Evolutionary conservation across 768 basidiomycete species (phyloP), one percentile per base, ranked within the genome.

Genomic region (Udeniomyces megalosporus): DNA sequence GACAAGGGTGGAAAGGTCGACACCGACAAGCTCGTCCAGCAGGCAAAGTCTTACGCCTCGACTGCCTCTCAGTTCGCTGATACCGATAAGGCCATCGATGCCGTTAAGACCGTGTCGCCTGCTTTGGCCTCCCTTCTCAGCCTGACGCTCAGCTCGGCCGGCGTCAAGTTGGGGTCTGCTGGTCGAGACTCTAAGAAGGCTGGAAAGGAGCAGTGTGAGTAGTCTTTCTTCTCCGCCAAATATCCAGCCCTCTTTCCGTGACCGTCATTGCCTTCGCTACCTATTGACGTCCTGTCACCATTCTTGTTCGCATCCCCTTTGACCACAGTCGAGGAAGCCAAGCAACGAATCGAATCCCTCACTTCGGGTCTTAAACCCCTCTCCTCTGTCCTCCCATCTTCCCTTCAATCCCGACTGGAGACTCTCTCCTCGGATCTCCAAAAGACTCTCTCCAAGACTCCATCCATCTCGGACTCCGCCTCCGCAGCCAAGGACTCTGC

Each of bases 1-100:
- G 34, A 65, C 59, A 71, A 72, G 67, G 70, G 69, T 20, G 70
- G 70, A 4, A 72, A 72, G 65, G 44, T 70, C 50, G 69, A 72
- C 51, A 69, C 68, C 20, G 71, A 71, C 55, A 55, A 49, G 15
- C 42, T 63, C 35, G 48, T 58, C 56, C 32, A 58, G 42, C 34
- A 48, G 10, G 35, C 38, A 48, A 54, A 29, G 17, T 55, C 55
- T 17, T 34, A 34, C 17, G 56, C 54, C 8, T 47, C 47, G 42
- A 34, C 47, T 6, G 50, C 57, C 4, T 22, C 38, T 34, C 45
- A 63, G 22, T 24, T 49, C 49, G 56, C 56, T 35, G 49, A 63
- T 46, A 45, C 62, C 15, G 62, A 63, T 49, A 63, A 58, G 50
- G 62, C 56, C 45, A 49, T 63, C 56, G 26, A 28, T 3, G 38